A percentile compares a stretch with the other conserved stretches of the same genome.
These are phyloP conservation scores for Hyaloscypha variabilis DNA, from an alignment of 495 filamentous ascomycete species.

Conservation along the genomic window DNA sequence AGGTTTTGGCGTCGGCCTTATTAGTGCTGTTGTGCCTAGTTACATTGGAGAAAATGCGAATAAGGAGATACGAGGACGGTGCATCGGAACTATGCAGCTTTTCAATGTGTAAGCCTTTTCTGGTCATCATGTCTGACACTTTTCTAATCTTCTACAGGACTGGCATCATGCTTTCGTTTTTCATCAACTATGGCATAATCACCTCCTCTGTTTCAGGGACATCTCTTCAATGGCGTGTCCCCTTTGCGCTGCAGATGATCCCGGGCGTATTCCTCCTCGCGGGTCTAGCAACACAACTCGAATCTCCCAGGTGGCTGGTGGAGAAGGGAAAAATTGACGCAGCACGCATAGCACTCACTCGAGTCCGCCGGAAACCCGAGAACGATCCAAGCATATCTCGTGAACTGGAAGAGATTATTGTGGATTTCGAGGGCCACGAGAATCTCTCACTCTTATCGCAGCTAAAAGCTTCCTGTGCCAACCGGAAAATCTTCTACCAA, in stretches of 20 bases:
- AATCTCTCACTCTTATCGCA: constrained; percentile 23
- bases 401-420: constrained; percentile 32
- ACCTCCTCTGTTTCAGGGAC: no score
- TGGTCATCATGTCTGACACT: no score
- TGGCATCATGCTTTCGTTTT: no score
- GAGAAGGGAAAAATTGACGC: constrained; percentile 21
- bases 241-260: constrained; percentile 29
- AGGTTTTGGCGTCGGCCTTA: constrained; percentile 56
- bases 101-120: no score
- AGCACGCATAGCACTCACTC: constrained; percentile 13
- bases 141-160: no score
- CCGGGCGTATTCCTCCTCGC: constrained; percentile 22
- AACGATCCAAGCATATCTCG: constrained; percentile 5
- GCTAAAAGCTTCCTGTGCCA: constrained; percentile 30
- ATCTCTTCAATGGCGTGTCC: constrained; percentile 59
- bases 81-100: constrained; percentile 39
- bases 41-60: constrained; percentile 53
- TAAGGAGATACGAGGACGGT: constrained; percentile 54
- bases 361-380: constrained; percentile 11
- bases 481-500: constrained; percentile 44
- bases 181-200: no score
- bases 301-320: constrained; percentile 30
- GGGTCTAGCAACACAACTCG: constrained; percentile 26
- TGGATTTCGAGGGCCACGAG: constrained; percentile 30
- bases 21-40: constrained; percentile 52